Conservation (phyloP, 2,329 filamentous ascomycete genomes). For the Hortaea werneckii region DNA sequence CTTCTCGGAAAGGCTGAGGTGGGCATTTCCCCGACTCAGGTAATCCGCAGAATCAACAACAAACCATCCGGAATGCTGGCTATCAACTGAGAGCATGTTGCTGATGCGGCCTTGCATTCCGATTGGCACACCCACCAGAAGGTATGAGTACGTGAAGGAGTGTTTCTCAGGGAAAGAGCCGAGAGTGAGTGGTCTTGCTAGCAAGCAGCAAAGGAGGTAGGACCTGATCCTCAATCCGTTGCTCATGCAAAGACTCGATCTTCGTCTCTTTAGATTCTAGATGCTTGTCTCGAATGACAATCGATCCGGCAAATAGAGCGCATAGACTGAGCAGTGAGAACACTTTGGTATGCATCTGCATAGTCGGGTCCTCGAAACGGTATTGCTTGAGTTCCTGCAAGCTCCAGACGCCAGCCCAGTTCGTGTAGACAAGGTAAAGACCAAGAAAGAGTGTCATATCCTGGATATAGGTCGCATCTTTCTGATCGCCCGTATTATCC, state of each 20-base stretch:
- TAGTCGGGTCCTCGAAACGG: constrained; percentile 8
- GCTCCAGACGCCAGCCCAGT: constrained; percentile 16
- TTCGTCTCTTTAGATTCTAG: constrained; percentile 8
- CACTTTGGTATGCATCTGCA: constrained; percentile 16
- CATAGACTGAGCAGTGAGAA: constrained; percentile 20
- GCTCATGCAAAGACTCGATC: constrained; percentile 7
- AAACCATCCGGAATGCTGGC: constrained; percentile 42
- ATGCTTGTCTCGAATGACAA: constrained; percentile 18
- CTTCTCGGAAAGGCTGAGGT: constrained; percentile 52
- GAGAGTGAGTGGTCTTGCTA: constrained; percentile 53
- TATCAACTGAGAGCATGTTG: constrained; percentile 44
- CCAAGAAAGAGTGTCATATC: constrained; percentile 17
- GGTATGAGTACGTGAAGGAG: constrained; percentile 60
- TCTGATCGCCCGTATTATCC: constrained; percentile 15
- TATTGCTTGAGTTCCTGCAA: constrained; percentile 8
- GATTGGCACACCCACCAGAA: constrained; percentile 58
- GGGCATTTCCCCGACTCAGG: constrained; percentile 43
- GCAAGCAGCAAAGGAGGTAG: constrained; percentile 50
- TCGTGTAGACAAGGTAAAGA: constrained; percentile 15
- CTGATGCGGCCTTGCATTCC: constrained; percentile 48
- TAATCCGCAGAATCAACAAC: constrained; percentile 52
- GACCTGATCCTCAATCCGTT: constrained; percentile 22
- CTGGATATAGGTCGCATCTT: constrained; percentile 16
- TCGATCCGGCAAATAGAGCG: constrained; percentile 19
- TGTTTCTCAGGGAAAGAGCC: constrained; percentile 60